Evolutionary conservation across 2,329 filamentous ascomycete genomes (phyloP).

Genomic region (Xylaria sp.): DNA sequence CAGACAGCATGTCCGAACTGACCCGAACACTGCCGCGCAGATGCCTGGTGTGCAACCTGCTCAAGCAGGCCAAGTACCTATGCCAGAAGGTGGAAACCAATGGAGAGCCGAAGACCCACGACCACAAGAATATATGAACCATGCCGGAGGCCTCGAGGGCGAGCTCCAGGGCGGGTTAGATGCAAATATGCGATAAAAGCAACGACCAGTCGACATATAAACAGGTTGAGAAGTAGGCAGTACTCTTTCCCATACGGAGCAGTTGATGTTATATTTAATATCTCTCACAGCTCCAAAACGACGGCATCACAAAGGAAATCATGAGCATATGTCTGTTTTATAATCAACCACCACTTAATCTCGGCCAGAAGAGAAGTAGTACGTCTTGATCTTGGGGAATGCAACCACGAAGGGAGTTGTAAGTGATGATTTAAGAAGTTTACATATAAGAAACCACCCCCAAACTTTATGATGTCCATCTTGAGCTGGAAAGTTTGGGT

Average conservation of each 20-base stretch:
- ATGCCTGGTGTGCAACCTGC: conserved; percentile 53
- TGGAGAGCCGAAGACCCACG: conserved; percentile 71
- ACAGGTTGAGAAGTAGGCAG: background rate
- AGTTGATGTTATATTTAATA: background rate
- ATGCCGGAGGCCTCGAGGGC: conserved; percentile 65
- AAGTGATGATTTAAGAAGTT: conserved; percentile 4
- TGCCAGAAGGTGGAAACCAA: conserved; percentile 61
- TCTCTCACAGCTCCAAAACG: background rate
- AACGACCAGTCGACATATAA: background rate
- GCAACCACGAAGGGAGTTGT: conserved; percentile 1
- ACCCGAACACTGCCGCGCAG: conserved; percentile 53
- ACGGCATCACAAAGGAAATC: background rate
- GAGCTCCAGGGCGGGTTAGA: conserved; percentile 71
- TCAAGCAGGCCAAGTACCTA: conserved; percentile 60
- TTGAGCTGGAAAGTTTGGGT: conserved; percentile 13
- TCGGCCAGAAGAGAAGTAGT: background rate
- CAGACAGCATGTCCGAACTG: conserved; percentile 70
- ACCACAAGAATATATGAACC: conserved; percentile 67
- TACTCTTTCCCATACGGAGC: background rate
- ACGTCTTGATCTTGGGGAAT: background rate
- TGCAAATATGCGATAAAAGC: conserved; percentile 50
- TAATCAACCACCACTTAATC: conserved; percentile 1
- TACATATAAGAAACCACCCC: background rate
- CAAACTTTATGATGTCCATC: conserved; percentile 13
- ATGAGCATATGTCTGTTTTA: conserved; percentile 6